Percentiles rank a stretch among this genome's conserved stretches.
These are phyloP conservation scores for Mesembryanthemum crystallinum DNA, from an alignment of 148 eudicot genomes.

Conservation along the genomic window DNA sequence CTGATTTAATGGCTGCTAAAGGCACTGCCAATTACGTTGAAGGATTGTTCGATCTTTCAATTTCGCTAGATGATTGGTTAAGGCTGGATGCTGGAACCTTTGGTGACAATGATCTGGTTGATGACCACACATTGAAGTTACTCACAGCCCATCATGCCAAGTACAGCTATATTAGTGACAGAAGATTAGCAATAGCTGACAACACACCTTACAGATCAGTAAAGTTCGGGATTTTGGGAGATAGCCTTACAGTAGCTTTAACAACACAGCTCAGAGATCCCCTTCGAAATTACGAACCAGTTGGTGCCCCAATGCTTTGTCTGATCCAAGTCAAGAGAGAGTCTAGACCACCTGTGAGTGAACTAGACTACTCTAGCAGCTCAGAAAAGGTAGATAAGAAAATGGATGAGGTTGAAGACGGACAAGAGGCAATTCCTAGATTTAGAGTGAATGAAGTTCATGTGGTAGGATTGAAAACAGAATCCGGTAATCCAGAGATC, in stretches of 20 bases:
- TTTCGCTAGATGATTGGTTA: conserved; percentile 88
- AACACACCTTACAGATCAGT: conserved; percentile 38
- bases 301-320: conserved; percentile 89
- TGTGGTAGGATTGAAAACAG: conserved; percentile 46
- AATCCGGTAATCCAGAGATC: conserved; percentile 24
- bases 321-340: conserved; percentile 68
- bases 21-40: conserved; percentile 8
- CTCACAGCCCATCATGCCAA: conserved; percentile 82
- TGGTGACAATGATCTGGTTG: conserved; percentile 43
- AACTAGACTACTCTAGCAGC: neutral
- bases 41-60: conserved; percentile 66
- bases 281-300: conserved; percentile 79
- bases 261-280: conserved; percentile 93
- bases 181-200: conserved; percentile 41
- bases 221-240: conserved; percentile 58
- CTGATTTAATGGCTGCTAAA: conserved; percentile 2
- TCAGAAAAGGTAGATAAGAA: conserved; percentile 5
- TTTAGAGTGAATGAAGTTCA: conserved; percentile 42
- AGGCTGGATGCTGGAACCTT: conserved; percentile 61
- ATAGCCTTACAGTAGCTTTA: conserved; percentile 62
- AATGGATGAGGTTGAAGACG: conserved; percentile 5
- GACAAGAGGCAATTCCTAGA: conserved; percentile 15
- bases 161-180: conserved; percentile 25
- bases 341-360: neutral
- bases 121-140: conserved; percentile 51